Evolutionary conservation across 345 rosid species (phyloP).

Genomic region (Hypericum perforatum): DNA sequence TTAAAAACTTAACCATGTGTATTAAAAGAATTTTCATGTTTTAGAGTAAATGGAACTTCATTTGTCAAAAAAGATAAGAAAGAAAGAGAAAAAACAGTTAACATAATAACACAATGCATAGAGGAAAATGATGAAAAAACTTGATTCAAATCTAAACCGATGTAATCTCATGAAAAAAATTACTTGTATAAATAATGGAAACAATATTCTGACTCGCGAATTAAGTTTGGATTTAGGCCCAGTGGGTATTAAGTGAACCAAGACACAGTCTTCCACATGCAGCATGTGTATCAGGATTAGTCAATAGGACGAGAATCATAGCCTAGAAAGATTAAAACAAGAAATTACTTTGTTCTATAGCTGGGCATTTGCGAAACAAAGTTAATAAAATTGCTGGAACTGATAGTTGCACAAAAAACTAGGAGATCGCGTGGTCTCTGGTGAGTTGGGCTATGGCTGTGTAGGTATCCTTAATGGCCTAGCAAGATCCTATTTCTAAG

Average conservation of each 20-base stretch:
- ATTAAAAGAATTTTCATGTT: too few species aligned
- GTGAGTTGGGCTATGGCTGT: slow-evolving; percentile 10
- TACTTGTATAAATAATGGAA: too few species aligned
- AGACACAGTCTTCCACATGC: slow-evolving; percentile 79
- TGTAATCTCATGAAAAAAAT: too few species aligned
- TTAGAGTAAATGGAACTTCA: too few species aligned
- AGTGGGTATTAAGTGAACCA: slow-evolving; percentile 14
- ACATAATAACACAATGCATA: too few species aligned
- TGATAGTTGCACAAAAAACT: slow-evolving; percentile 26
- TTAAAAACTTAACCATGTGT: too few species aligned
- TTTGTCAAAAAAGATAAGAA: too few species aligned
- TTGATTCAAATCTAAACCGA: too few species aligned
- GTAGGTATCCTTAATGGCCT: slow-evolving; percentile 12
- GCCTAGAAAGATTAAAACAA: slow-evolving; percentile 20
- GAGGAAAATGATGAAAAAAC: too few species aligned
- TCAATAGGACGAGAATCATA: slow-evolving; percentile 21
- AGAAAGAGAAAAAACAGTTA: too few species aligned
- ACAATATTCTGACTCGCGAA: too few species aligned
- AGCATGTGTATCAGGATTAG: slow-evolving; percentile 53
- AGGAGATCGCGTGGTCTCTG: slow-evolving; percentile 34
- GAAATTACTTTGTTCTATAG: slow-evolving; percentile 16
- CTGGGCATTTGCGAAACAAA: background rate
- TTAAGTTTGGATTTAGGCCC: too few species aligned
- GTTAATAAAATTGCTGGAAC: background rate
- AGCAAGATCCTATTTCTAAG: slow-evolving; percentile 39